Conservation (phyloP, 208 protist species). For the Trypanosoma theileri region DNA sequence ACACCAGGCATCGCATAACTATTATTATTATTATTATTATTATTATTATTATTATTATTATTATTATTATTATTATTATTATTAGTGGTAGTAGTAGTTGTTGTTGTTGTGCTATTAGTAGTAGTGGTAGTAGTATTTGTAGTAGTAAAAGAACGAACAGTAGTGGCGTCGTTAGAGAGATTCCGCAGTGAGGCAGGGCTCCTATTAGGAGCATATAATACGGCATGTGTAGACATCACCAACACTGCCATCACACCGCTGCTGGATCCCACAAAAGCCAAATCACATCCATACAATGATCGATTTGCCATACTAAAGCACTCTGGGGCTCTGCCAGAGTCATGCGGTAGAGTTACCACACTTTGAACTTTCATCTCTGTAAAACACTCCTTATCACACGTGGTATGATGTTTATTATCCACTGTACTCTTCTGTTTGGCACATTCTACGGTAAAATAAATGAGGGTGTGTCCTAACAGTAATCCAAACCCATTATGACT, state of each 20-base stretch:
- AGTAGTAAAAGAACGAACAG: neutral
- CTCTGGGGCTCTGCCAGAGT: slow-evolving; percentile 47
- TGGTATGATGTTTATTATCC: slow-evolving; percentile 1
- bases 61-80: neutral
- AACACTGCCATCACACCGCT: slow-evolving; percentile 62
- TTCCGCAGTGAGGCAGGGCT: slow-evolving; percentile 38
- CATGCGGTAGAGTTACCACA: slow-evolving; percentile 49
- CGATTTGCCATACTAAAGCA: slow-evolving; percentile 79
- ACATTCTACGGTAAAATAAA: slow-evolving; percentile 71
- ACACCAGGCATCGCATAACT: no score
- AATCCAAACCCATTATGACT: slow-evolving; percentile 82
- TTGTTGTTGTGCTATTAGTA: neutral
- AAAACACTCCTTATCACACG: neutral
- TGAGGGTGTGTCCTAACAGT: slow-evolving; percentile 62
- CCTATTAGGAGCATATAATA: slow-evolving; percentile 48
- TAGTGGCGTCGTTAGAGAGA: slow-evolving; percentile 23
- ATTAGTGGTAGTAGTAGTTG: slow-evolving; percentile 11
- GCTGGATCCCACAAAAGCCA: slow-evolving; percentile 61
- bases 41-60: no score
- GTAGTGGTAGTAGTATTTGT: slow-evolving; percentile 12
- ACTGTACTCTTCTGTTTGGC: slow-evolving; percentile 22
- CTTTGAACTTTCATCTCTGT: slow-evolving; percentile 41
- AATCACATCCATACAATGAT: slow-evolving; percentile 62
- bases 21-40: no score
- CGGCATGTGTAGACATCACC: slow-evolving; percentile 32